Evolutionary conservation across 2,329 filamentous ascomycete genomes (phyloP).

Genomic region (Bipolaris gigantea): DNA sequence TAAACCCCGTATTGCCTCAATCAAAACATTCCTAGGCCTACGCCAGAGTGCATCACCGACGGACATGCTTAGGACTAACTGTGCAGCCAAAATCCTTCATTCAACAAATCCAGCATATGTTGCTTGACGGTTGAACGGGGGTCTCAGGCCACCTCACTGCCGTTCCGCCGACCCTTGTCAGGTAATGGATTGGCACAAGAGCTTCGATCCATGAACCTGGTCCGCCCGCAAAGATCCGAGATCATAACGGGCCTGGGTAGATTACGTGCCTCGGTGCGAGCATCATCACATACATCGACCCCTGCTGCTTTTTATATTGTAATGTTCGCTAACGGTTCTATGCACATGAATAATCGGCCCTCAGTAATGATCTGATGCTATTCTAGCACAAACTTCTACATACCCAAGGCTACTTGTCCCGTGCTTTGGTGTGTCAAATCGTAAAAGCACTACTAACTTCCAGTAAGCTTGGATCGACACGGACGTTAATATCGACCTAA

Average conservation of each 20-base stretch:
- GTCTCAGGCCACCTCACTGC: slow-evolving; percentile 4
- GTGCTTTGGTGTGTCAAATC: not conserved
- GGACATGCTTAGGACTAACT: slow-evolving; percentile 2
- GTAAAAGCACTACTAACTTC: slow-evolving; percentile 1
- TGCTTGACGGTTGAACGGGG: slow-evolving; percentile 2
- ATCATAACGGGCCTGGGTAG: slow-evolving; percentile 11
- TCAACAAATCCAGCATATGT: slow-evolving; percentile 4
- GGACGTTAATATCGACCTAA: slow-evolving; percentile 21
- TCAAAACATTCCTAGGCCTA: not conserved
- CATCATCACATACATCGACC: slow-evolving; percentile 1
- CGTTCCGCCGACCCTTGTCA: slow-evolving; percentile 13
- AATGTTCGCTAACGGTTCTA: not conserved
- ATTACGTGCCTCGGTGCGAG: slow-evolving; percentile 8
- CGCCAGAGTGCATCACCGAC: slow-evolving; percentile 2
- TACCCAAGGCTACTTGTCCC: not conserved
- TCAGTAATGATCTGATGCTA: not conserved
- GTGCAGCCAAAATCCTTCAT: slow-evolving; percentile 1
- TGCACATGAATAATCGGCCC: not conserved
- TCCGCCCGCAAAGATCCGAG: slow-evolving; percentile 18
- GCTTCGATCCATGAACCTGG: slow-evolving; percentile 19
- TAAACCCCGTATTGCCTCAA: slow-evolving; percentile 1
- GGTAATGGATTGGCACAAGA: slow-evolving; percentile 15
- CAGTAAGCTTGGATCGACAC: slow-evolving; percentile 16
- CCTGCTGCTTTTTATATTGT: slow-evolving; percentile 3
- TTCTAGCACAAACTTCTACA: slow-evolving; percentile 2